Conservation (phyloP, 2,329 filamentous ascomycete species). For the Arthrobotrys sphaeroides region DNA sequence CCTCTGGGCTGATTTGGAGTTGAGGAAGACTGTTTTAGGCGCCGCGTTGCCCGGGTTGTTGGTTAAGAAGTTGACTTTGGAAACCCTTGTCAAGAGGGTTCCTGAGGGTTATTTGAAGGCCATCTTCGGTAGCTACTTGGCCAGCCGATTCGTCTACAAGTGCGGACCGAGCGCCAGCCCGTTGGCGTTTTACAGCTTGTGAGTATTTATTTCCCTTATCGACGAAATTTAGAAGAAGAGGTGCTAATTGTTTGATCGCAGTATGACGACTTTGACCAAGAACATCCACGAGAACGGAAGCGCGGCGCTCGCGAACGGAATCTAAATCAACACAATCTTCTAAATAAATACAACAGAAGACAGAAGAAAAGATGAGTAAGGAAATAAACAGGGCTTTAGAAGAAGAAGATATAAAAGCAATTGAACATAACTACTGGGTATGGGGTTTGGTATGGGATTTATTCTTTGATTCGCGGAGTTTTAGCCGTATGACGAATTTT, state of each 20-base stretch:
- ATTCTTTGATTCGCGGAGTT: neutral
- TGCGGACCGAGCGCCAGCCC: constrained; percentile 92
- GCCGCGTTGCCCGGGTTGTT: constrained; percentile 88
- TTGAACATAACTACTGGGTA: neutral
- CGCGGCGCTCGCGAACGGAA: constrained; percentile 17
- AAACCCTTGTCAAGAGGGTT: constrained; percentile 83
- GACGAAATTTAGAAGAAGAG: neutral
- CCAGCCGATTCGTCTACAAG: constrained; percentile 94
- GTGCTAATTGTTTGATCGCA: constrained; percentile 24
- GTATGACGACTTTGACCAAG: constrained; percentile 50
- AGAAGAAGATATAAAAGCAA: constrained; percentile 23
- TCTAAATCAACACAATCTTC: neutral
- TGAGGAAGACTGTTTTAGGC: constrained; percentile 78
- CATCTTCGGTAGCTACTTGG: constrained; percentile 95
- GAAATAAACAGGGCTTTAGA: neutral
- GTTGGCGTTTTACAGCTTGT: constrained; percentile 99
- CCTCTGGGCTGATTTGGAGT: constrained; percentile 83
- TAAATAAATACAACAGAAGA: too few relatives aligned
- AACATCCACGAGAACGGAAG: constrained; percentile 43
- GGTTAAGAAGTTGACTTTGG: constrained; percentile 87
- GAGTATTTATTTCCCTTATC: constrained; percentile 63
- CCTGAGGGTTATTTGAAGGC: constrained; percentile 90
- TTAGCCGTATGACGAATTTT: neutral
- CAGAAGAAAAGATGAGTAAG: neutral
- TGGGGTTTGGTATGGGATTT: constrained; percentile 1